Evolutionary conservation across 2,329 filamentous ascomycete species (phyloP).

Genomic region (Fusarium clavum): DNA sequence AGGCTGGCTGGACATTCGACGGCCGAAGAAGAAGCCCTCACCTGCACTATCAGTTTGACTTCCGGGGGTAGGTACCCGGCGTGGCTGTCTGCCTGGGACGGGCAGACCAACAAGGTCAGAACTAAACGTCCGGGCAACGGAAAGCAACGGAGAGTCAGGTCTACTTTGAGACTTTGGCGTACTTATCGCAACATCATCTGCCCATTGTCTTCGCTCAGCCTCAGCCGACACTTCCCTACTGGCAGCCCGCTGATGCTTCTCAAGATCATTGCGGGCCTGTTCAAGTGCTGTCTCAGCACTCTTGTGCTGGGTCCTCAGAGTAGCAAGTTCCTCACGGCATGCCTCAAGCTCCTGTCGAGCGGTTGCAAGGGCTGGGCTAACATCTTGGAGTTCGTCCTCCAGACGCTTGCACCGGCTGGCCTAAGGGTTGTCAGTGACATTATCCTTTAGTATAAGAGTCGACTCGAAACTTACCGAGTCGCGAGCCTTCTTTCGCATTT

Average conservation of each 20-base stretch:
- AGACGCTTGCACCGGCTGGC: conserved; percentile 72
- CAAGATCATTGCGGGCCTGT: conserved; percentile 63
- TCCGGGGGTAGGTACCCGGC: conserved; percentile 57
- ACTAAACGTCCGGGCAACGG: conserved; percentile 64
- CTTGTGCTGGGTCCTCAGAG: conserved; percentile 73
- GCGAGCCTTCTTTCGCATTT: conserved; percentile 88
- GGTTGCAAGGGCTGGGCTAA: conserved; percentile 71
- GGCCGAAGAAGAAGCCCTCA: conserved; percentile 55
- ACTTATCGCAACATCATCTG: conserved; percentile 61
- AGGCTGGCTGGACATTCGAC: conserved; percentile 65
- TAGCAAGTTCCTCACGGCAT: conserved; percentile 69
- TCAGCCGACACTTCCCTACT: conserved; percentile 52
- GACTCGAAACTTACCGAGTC: conserved; percentile 75
- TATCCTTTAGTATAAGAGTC: background rate
- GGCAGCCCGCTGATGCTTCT: conserved; percentile 57
- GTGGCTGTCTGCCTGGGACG: conserved; percentile 50
- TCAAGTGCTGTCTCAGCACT: conserved; percentile 73
- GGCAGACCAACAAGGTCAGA: conserved; percentile 64
- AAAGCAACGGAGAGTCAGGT: conserved; percentile 66
- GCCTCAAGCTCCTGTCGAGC: conserved; percentile 72
- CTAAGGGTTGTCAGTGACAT: conserved; percentile 54
- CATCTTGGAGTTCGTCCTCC: conserved; percentile 85
- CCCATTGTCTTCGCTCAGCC: conserved; percentile 61
- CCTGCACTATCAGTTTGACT: conserved; percentile 58
- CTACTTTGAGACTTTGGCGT: conserved; percentile 61